Percentiles rank a stretch among this genome's conserved stretches.
Conservation (phyloP, 2,329 filamentous ascomycete species). For the Sclerotiophoma versabilis region DNA sequence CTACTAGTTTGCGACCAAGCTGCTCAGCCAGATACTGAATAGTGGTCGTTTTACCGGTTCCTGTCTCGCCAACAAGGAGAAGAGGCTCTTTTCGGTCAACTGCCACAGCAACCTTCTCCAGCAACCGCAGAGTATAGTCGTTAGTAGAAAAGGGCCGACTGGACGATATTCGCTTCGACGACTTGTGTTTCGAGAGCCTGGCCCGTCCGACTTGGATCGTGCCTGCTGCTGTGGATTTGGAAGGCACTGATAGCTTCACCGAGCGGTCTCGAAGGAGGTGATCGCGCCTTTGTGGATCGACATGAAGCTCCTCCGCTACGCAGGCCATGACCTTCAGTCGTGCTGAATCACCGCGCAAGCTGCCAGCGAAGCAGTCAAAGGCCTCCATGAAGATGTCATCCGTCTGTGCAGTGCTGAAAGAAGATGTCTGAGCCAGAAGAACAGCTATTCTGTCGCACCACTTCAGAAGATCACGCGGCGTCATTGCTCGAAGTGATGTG, state of each 20-base stretch:
- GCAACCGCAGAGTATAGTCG: slow-evolving; percentile 78
- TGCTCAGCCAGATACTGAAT: slow-evolving; percentile 89
- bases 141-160: slow-evolving; percentile 82
- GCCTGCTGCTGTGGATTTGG: slow-evolving; percentile 36
- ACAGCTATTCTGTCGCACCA: slow-evolving; percentile 81
- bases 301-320: slow-evolving; percentile 86
- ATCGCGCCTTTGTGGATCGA: slow-evolving; percentile 81
- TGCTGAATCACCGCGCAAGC: slow-evolving; percentile 70
- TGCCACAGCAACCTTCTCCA: slow-evolving; percentile 87
- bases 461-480: slow-evolving; percentile 83
- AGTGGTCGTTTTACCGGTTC: slow-evolving; percentile 96
- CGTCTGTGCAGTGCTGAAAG: slow-evolving; percentile 71
- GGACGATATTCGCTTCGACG: slow-evolving; percentile 48
- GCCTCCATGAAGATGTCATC: slow-evolving; percentile 94
- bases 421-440: slow-evolving; percentile 67
- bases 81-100: slow-evolving; percentile 87
- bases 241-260: slow-evolving; percentile 63
- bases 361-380: slow-evolving; percentile 88
- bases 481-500: slow-evolving; percentile 67
- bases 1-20: slow-evolving; percentile 84
- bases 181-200: slow-evolving; percentile 55
- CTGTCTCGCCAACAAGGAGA: slow-evolving; percentile 96
- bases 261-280: slow-evolving; percentile 78
- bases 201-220: slow-evolving; percentile 50
- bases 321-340: slow-evolving; percentile 67